Evolutionary conservation across 148 eudicot genomes (phyloP).

Genomic region (Rhododendron ovatum): DNA sequence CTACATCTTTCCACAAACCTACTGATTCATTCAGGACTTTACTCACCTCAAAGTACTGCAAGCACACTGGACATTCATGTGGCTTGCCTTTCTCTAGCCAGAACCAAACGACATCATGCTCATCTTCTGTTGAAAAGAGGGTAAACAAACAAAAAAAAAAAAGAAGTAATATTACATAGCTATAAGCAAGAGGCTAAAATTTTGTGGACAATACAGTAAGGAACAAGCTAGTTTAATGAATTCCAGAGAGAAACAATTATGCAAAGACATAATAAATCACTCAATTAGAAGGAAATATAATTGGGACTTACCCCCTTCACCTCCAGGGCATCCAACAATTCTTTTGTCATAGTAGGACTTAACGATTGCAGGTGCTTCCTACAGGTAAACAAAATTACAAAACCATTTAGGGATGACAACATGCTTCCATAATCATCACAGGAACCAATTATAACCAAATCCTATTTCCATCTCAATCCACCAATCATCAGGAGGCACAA

Average conservation of each 20-base stretch:
- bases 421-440: conserved; percentile 5
- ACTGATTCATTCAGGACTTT: background rate
- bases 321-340: conserved; percentile 93
- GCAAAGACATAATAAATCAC: no score
- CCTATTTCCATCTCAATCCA: background rate
- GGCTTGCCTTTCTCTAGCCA: conserved; percentile 87
- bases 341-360: conserved; percentile 66
- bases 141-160: background rate
- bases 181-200: background rate
- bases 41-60: conserved; percentile 78
- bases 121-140: conserved; percentile 60
- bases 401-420: background rate
- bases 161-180: conserved; percentile 1
- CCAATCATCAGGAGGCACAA: background rate
- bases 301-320: conserved; percentile 63
- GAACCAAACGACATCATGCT: conserved; percentile 95
- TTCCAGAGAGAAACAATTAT: conserved; percentile 1
- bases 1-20: background rate
- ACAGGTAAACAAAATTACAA: conserved; percentile 13
- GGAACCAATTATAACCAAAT: background rate
- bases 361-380: conserved; percentile 79
- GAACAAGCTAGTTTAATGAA: background rate
- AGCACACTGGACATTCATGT: conserved; percentile 88
- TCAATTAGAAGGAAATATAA: background rate
- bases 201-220: background rate